Evolutionary conservation across 2,329 filamentous ascomycete species (phyloP).

Genomic region (Talaromyces sp.): DNA sequence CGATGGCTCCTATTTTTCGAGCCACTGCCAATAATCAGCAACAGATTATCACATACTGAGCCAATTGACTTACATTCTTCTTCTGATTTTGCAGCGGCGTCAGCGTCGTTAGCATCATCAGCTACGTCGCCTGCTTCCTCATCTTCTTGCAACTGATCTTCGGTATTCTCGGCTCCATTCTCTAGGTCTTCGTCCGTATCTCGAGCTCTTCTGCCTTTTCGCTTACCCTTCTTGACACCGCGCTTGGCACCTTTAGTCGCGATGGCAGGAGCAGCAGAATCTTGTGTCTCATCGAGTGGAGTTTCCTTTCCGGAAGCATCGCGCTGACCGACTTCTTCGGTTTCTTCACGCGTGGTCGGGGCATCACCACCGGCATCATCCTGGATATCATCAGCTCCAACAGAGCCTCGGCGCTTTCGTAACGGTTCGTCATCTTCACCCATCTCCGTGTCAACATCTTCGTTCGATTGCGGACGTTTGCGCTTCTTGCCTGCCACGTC

Average conservation of each 20-base stretch:
- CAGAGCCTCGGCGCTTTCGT: constrained; percentile 43
- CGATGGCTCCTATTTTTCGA: constrained; percentile 75
- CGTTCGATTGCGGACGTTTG: constrained; percentile 39
- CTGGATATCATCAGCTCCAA: constrained; percentile 36
- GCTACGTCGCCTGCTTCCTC: constrained; percentile 47
- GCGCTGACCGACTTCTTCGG: constrained; percentile 33
- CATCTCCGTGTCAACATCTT: constrained; percentile 37
- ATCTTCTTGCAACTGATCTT: constrained; percentile 52
- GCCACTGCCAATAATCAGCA: constrained; percentile 57
- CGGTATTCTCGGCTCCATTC: constrained; percentile 43
- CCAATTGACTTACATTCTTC: constrained; percentile 49
- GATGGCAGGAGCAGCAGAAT: constrained; percentile 32
- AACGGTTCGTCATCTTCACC: constrained; percentile 43
- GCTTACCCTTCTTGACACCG: constrained; percentile 45
- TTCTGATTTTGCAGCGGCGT: constrained; percentile 49
- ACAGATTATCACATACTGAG: background rate
- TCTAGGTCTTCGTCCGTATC: constrained; percentile 40
- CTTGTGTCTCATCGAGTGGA: constrained; percentile 34
- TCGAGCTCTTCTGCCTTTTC: constrained; percentile 45
- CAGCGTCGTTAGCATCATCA: constrained; percentile 48
- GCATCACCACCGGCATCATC: constrained; percentile 37
- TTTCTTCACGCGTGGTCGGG: constrained; percentile 36
- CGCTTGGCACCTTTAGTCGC: constrained; percentile 40
- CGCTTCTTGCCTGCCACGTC: constrained; percentile 42
- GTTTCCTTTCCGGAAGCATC: constrained; percentile 32